Conservation (phyloP, 2,329 filamentous ascomycete species). For the Paramyrothecium roridum region DNA sequence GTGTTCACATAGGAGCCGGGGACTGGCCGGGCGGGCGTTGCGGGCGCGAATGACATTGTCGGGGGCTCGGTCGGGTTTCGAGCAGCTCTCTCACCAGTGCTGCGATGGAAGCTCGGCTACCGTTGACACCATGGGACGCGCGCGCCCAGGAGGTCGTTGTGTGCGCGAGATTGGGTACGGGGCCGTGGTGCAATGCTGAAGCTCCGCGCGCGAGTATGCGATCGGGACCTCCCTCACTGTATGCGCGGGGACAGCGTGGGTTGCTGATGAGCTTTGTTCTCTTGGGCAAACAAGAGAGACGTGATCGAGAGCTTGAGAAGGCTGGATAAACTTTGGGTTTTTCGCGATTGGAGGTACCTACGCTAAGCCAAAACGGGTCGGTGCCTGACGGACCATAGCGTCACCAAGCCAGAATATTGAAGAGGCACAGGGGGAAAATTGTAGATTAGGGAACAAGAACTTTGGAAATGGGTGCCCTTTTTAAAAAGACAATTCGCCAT, state of each 20-base stretch:
- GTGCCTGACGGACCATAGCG: constrained; percentile 10
- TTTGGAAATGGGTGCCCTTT: no score
- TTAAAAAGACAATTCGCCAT: no score
- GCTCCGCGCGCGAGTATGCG: constrained; percentile 2
- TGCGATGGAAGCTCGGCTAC: constrained; percentile 13
- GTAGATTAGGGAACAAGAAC: no score
- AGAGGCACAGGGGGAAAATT: no score
- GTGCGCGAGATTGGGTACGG: constrained; percentile 1
- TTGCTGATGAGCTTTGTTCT: not conserved
- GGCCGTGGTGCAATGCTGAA: not conserved
- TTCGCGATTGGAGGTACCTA: constrained; percentile 27
- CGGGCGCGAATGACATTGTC: constrained; percentile 52
- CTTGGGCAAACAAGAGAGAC: constrained; percentile 11
- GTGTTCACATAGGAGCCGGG: constrained; percentile 77
- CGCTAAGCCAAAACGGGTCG: constrained; percentile 34
- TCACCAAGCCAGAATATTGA: constrained; percentile 1
- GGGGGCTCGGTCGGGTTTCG: constrained; percentile 1
- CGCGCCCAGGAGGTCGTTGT: constrained; percentile 7
- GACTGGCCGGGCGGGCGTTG: constrained; percentile 68
- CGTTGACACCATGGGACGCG: constrained; percentile 12
- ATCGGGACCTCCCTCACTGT: not conserved
- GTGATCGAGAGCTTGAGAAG: constrained; percentile 25
- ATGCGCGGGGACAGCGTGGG: constrained; percentile 1
- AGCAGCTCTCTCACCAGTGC: constrained; percentile 20
- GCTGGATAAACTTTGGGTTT: constrained; percentile 32